phyloP scores from a whole-genome alignment of 352 stramenopile species.

The Globisporangium alternatum region DNA sequence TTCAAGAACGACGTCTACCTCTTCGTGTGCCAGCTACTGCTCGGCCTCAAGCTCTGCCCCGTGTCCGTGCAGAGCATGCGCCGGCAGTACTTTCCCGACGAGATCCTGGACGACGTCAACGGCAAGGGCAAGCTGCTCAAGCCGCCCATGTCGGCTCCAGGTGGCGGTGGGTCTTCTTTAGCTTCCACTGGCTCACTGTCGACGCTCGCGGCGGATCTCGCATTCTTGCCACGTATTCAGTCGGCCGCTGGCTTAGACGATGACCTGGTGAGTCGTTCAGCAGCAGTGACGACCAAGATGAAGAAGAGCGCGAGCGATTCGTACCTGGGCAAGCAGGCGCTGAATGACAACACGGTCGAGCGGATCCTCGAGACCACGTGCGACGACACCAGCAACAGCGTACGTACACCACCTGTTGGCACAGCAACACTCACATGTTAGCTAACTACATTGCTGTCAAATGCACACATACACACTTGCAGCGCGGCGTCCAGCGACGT shows the following conservation, averaged over 20 bases:
- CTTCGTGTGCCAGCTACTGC: conserved; percentile 68
- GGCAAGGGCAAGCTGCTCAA: conserved; percentile 33
- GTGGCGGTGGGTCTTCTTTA: conserved; percentile 1
- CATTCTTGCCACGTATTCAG: conserved; percentile 27
- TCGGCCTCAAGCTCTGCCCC: conserved; percentile 62
- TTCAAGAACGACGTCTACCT: conserved; percentile 84
- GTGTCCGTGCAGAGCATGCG: conserved; percentile 70
- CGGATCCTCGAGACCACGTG: conserved; percentile 40
- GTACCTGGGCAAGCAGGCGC: conserved; percentile 44
- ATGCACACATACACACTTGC: conserved; percentile 5
- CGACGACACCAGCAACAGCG: conserved; percentile 8
- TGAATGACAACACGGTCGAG: conserved; percentile 53
- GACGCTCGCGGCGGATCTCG: conserved; percentile 15
- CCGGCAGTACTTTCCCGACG: conserved; percentile 70
- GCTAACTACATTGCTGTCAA: neutral
- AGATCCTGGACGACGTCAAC: conserved; percentile 54
- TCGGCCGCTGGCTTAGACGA: conserved; percentile 15
- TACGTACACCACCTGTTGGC: neutral
- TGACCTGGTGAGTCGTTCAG: neutral
- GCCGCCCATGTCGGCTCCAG: conserved; percentile 3
- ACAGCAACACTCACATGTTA: neutral
- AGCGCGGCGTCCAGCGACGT: conserved; percentile 21
- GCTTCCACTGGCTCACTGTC: conserved; percentile 5
- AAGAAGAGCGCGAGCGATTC: conserved; percentile 49
- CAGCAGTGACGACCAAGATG: conserved; percentile 11